Base-by-base conservation (phyloP, 2,329 filamentous ascomycete genomes). In the Ceratocystis variospora region DNA sequence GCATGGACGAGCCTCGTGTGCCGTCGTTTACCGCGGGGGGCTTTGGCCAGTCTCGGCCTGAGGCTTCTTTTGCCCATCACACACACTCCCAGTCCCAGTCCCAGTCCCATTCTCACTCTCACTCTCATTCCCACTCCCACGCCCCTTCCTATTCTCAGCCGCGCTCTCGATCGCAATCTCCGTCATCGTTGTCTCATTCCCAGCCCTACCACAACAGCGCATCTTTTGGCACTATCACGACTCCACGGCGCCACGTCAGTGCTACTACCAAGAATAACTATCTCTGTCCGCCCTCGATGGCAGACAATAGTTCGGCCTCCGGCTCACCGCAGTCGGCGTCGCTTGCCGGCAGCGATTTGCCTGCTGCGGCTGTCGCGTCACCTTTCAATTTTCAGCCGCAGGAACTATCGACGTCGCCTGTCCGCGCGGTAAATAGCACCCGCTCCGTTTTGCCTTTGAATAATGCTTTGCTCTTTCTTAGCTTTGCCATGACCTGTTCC, bases 381-480 rank as follows among this genome's bases (percentile, higher is more conserved):
- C 93, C 93, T 0, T 97, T 99, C 83, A 97, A 97, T 77, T 97
- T 97, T 76, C 85, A 95, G 77, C 89, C 93, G 0, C 87, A 89
- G 73, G 81, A 86, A 59, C 87, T 91, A 73, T 86, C 87, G 17
- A 88, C 87, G 69, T 81, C 81, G 19, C 88, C 89, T 2, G 82
- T 91, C 67, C 93, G 91, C 79, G 88, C 89, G 70, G 88, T 91
- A 78, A 55, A 82, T 78, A 28, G 19, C 17, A 22, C 19, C 17
- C 19, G 10, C 17, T 5, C 46, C 31, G 15, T n/a, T 64, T 44
- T 48, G 3, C 3, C 28, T 19, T 44, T 25, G 19, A 10, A 19
- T 50, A 63, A 63, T n/a, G 2, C 46, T 8, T 22, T 10, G 22
- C 48, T 10, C 48, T 53, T 15, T 10, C 48, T 53, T 15, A 2